phyloP scores from a whole-genome alignment of 225 moss, liverwort and hornwort genomes.

The Straminergon stramineum region DNA sequence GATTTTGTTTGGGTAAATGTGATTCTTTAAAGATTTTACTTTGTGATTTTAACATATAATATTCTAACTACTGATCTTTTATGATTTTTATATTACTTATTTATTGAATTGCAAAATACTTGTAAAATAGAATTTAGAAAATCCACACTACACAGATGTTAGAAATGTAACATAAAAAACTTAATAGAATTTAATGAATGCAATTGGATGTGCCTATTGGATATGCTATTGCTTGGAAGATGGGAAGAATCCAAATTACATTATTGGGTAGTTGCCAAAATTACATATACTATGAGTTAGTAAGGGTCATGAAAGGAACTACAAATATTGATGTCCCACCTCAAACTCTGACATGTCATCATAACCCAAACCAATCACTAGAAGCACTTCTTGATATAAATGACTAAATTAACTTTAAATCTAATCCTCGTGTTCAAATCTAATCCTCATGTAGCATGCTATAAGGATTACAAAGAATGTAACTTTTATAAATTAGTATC shows the following conservation, averaged over 20 bases:
- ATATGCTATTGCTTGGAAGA: not conserved
- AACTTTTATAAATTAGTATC: not conserved
- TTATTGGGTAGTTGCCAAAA: not conserved
- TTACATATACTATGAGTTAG: not conserved
- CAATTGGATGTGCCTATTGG: not conserved
- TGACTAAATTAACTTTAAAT: not conserved
- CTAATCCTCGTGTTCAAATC: not conserved
- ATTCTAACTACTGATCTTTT: not conserved
- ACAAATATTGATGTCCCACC: not conserved
- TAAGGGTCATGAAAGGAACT: not conserved
- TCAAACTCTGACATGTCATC: not conserved
- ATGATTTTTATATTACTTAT: not conserved
- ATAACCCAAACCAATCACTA: not conserved
- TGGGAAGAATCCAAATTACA: not conserved
- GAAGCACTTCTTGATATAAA: accelerated
- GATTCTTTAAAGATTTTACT: not conserved
- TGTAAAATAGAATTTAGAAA: not conserved
- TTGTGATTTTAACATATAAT: not conserved
- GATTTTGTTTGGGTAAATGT: not conserved
- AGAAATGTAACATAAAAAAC: not conserved
- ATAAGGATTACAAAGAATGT: too few species aligned
- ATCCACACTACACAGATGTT: not conserved
- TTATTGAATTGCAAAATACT: not conserved
- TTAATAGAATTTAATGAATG: not conserved
- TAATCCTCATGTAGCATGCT: not conserved